Evolutionary conservation across 768 basidiomycete genomes (phyloP).

Genomic region (Phanerochaete carnosa): DNA sequence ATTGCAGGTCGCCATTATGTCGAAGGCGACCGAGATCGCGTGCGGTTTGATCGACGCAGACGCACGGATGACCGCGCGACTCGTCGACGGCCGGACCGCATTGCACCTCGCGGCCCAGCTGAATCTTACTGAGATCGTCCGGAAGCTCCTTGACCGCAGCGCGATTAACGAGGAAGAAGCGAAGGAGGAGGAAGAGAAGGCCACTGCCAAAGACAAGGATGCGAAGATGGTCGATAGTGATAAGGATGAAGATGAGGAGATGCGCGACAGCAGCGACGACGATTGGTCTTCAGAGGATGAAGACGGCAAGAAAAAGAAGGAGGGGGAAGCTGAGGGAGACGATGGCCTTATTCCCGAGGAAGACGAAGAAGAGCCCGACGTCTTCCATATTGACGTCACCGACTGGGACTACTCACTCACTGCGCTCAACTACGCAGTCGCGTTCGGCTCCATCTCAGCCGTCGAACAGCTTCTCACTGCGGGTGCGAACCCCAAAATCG

Average conservation of each 20-base stretch:
- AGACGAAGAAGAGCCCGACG: constrained; percentile 45
- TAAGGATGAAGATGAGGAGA: constrained; percentile 9
- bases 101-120: constrained; percentile 56
- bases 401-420: constrained; percentile 62
- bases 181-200: constrained; percentile 21
- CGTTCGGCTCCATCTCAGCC: constrained; percentile 41
- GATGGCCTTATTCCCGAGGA: constrained; percentile 45
- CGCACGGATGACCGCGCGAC: constrained; percentile 50
- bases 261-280: constrained; percentile 19
- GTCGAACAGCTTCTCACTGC: constrained; percentile 44
- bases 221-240: constrained; percentile 15
- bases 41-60: constrained; percentile 51
- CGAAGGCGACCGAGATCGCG: constrained; percentile 42
- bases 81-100: constrained; percentile 54
- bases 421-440: constrained; percentile 48
- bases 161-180: constrained; percentile 24
- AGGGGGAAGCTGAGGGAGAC: constrained; percentile 25
- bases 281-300: constrained; percentile 26
- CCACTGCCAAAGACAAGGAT: constrained; percentile 20
- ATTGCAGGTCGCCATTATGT: constrained; percentile 55
- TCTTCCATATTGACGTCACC: constrained; percentile 48
- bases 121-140: constrained; percentile 37
- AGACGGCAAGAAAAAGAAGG: constrained; percentile 22
- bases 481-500: constrained; percentile 38
- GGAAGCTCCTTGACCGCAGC: constrained; percentile 51